phyloP scores from a whole-genome alignment of 2,329 filamentous ascomycete species.

The Neoscytalidium dimidiatum region DNA sequence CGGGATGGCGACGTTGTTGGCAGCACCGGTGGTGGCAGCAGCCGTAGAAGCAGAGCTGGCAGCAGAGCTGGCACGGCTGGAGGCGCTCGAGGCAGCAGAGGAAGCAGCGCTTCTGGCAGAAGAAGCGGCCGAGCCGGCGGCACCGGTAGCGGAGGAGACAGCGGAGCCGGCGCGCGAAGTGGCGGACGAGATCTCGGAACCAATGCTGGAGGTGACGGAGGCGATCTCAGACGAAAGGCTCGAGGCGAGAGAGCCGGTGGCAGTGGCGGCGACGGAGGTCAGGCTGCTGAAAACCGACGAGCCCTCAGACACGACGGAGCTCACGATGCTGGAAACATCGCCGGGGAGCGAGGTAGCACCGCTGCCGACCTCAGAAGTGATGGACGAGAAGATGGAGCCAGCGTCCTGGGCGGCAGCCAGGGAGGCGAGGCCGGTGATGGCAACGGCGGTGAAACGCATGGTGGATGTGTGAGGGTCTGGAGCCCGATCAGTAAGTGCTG shows the following conservation, averaged over 20 bases:
- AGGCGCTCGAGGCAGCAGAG: neutral
- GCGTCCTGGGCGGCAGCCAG: slow-evolving; percentile 14
- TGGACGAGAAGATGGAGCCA: slow-evolving; percentile 2
- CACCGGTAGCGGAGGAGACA: neutral
- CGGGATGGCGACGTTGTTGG: slow-evolving; percentile 3
- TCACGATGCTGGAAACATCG: neutral
- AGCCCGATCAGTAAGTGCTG: neutral
- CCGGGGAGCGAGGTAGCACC: neutral
- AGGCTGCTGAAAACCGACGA: slow-evolving; percentile 6
- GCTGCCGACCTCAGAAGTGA: slow-evolving; percentile 12
- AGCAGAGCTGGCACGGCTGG: neutral
- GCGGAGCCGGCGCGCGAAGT: neutral
- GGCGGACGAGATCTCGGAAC: neutral
- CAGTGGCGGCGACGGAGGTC: slow-evolving; percentile 3
- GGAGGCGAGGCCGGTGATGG: slow-evolving; percentile 8
- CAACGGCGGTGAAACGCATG: slow-evolving; percentile 18
- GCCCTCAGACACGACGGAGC: neutral
- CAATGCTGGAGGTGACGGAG: neutral
- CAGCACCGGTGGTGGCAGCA: neutral
- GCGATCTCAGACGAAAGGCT: neutral
- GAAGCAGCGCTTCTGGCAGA: neutral
- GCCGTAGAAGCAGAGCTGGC: neutral
- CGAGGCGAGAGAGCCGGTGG: slow-evolving; percentile 12
- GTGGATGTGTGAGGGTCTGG: slow-evolving; percentile 1
- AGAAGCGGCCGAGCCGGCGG: neutral